Evolutionary conservation across 306 rosid genomes (phyloP), one percentile per base, ranked within the genome.

Genomic region (Dalbergia oliveri): DNA sequence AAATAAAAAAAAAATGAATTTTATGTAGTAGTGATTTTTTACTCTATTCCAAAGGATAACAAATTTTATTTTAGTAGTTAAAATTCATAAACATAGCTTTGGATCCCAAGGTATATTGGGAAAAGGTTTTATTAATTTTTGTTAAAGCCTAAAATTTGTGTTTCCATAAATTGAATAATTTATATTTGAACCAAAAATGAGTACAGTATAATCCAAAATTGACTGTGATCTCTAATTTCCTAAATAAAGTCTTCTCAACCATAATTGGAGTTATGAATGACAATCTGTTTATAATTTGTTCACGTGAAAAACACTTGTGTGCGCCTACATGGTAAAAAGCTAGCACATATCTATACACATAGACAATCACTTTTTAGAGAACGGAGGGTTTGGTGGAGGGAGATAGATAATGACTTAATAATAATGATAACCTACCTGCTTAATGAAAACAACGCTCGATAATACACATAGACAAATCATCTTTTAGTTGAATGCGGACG

Each of bases 401-500:
- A 67, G 79, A 19, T 77, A 71, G 35, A 66, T n/a, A 58, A 76
- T 69, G 83, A 72, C 69, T 71, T 21, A 70, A 56, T 9, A 44
- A 61, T 18, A 71, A 62, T 63, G 12, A 72, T 33, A 16, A 31
- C 35, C 4, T 35, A 31, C 35, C 4, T 35, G 19, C 62, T 51
- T 14, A 33, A 13, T 69, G 61, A 10, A 67, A 67, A 33, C 66
- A 49, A 31, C 7, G 8, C 0, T 15, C 26, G 6, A 37, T 37
- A 37, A 37, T 37, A 37, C 41, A 37, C 41, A 37, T 31, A 11
- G 11, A 73, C 66, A 23, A 66, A 73, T 81, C 21, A 73, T 66
- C 19, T 58, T 16, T 23, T n/a, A 59, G 16, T 41, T 81, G 37
- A 58, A 75, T 83, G 87, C 79, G 82, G 84, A 81, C 56, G 62